These are phyloP conservation scores for Populus tremula DNA, from an alignment of 345 rosid species.

Conservation along the genomic window DNA sequence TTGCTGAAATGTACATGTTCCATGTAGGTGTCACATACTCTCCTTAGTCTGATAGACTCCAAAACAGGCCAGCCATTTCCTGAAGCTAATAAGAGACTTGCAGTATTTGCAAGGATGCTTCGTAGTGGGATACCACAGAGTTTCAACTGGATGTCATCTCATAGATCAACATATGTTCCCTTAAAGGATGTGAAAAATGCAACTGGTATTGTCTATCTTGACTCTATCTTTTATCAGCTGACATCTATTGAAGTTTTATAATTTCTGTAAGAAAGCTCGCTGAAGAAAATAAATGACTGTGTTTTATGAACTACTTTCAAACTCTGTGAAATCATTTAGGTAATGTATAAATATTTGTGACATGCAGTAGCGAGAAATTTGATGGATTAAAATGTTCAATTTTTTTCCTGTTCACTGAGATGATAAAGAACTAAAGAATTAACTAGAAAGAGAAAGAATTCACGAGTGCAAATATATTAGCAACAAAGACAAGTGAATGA, in stretches of 20 bases:
- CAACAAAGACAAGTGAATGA: background rate
- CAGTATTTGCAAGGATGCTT: slow-evolving; percentile 73
- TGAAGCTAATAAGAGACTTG: slow-evolving; percentile 57
- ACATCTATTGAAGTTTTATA: background rate
- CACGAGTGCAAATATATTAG: background rate
- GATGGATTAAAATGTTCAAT: background rate
- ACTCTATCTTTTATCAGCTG: background rate
- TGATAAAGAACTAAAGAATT: too few species aligned
- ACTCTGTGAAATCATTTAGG: background rate
- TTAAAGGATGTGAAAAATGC: slow-evolving; percentile 44
- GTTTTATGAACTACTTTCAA: background rate
- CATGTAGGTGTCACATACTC: slow-evolving; percentile 88
- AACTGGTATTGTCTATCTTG: slow-evolving; percentile 27
- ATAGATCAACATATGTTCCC: slow-evolving; percentile 34
- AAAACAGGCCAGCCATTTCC: slow-evolving; percentile 65
- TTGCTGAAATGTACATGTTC: slow-evolving; percentile 30
- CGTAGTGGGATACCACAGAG: slow-evolving; percentile 74
- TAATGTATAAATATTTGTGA: background rate
- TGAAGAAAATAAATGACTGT: background rate
- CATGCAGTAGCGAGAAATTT: background rate
- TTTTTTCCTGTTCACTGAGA: background rate
- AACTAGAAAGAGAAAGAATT: background rate
- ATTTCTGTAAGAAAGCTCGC: too few species aligned
- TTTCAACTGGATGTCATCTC: slow-evolving; percentile 61
- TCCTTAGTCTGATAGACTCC: slow-evolving; percentile 86